Evolutionary conservation across 306 rosid species (phyloP), one percentile per base, ranked within the genome.

Genomic region (Cucurbita maxima): DNA sequence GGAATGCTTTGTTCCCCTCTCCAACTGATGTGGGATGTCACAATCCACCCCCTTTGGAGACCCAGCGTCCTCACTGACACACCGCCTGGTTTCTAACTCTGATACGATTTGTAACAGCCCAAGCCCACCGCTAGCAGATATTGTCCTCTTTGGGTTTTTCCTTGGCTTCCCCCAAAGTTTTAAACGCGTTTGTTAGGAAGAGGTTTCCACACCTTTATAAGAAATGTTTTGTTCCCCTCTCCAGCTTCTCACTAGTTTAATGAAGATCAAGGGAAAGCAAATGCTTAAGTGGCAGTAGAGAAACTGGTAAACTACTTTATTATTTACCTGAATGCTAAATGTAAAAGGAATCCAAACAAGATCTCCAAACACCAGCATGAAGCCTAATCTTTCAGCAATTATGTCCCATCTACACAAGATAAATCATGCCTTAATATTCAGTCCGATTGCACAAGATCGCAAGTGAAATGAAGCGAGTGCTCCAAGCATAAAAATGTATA

Each of bases 291-390:
- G 68, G 47, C 20, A 60, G 14, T 68, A 38, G 71, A 8, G 51
- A 16, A 68, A 43, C n/a, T 48, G 34, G n/a, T 59, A 45, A 59
- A 58, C 37, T 50, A 20, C 64, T 63, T 75, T 45, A 52, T 19
- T 14, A 77, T 78, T 44, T 87, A 84, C 96, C 91, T 90, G 98
- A 81, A 90, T 88, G 82, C 96, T 95, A 74, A 95, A 95, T 54
- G 96, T 85, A 83, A 91, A 95, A 75, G 99, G 97, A 79, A 95
- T 95, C 97, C 96, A 91, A 76, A 95, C 97, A 76, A 95, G 86
- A 83, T 95, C 99, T 75, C 99, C 99, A 77, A 95, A 91, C 76
- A 89, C 96, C 81, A 95, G 84, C 99, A 95, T 95, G 85, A 95
- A 91, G 62, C 99, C 97, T 58, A 94, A 76, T 78, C 97, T 89